Base-by-base conservation (phyloP, 129 eudicot species). In the Centella asiatica region DNA sequence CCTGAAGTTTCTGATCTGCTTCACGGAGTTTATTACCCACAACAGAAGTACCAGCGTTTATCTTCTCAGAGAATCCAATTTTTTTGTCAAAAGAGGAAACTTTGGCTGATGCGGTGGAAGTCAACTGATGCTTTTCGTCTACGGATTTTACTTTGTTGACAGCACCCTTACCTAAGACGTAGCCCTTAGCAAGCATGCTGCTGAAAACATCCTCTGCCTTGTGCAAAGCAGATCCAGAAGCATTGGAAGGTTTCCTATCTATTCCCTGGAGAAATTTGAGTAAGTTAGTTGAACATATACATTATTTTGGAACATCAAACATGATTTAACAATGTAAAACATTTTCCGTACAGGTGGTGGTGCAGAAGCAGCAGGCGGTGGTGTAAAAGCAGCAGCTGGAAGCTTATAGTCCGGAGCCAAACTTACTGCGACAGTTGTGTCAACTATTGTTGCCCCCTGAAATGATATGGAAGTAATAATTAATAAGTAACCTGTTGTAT, bases 371-470 rank as follows among this genome's bases (percentile, higher is more conserved):
- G 77, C 79, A 51, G 87, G 80, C 19, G 97, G 90, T 46, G 83
- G 73, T 23, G 83, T 57, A 13, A 64, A 68, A 46, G 94, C 97
- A 66, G 77, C 79, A 51, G 87, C 81, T 20, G 97, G 90, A 72
- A 85, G 84, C 52, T 64, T 69, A 74, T 85, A 89, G 15, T 80
- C 83, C 9, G 87, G 90, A 64, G 80, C 90, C 44, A 77, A 69
- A 57, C 57, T 75, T 24, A 89, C 78, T 39, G 80, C 74, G 52
- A 89, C 90, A 10, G 79, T 66, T 62, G 53, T 72, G 57, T 85
- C 97, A 32, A 64, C 83, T 39, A 89, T 89, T 68, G 94, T 85
- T 68, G 97, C 97, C 31, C 97, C 97, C 97, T 89, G 80, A 64
- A 52, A 67, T 44, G 17, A 51, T 44, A 37, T 24, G 75, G 57